Conservation (phyloP, 805 yeast species). For the Candida quercuum region DNA sequence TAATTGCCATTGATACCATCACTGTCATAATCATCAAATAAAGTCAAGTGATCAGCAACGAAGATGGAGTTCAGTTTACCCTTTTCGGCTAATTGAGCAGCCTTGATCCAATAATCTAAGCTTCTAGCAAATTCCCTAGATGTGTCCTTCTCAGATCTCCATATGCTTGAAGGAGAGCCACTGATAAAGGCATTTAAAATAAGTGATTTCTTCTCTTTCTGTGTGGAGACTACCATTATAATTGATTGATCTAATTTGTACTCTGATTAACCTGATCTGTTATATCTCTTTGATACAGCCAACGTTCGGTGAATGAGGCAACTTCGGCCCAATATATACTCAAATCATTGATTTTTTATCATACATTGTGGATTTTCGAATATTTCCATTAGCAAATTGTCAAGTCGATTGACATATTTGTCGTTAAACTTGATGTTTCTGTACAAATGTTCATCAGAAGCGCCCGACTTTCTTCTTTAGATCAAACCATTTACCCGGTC, state of each 20-base stretch:
- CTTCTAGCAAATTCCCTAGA: neutral
- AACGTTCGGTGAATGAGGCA: no score
- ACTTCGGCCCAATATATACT: no score
- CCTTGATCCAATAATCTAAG: neutral
- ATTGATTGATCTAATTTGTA: no score
- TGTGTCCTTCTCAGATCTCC: slow-evolving; percentile 26
- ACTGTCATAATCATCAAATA: slow-evolving; percentile 32
- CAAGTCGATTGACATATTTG: neutral
- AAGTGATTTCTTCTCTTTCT: slow-evolving; percentile 14
- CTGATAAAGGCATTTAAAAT: slow-evolving; percentile 32
- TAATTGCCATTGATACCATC: slow-evolving; percentile 13
- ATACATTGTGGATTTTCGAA: neutral
- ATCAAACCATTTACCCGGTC: neutral
- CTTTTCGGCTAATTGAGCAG: slow-evolving; percentile 15
- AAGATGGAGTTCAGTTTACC: slow-evolving; percentile 32
- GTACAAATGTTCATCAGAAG: no score
- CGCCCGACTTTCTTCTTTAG: neutral
- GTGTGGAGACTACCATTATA: neutral
- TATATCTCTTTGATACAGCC: no score
- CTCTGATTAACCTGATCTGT: no score
- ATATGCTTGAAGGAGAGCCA: slow-evolving; percentile 18
- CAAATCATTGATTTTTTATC: no score
- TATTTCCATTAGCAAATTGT: neutral
- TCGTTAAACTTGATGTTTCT: neutral
- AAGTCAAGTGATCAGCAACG: slow-evolving; percentile 33